Conservation (phyloP, 768 basidiomycete genomes). For the Leccinum ochraceum region DNA sequence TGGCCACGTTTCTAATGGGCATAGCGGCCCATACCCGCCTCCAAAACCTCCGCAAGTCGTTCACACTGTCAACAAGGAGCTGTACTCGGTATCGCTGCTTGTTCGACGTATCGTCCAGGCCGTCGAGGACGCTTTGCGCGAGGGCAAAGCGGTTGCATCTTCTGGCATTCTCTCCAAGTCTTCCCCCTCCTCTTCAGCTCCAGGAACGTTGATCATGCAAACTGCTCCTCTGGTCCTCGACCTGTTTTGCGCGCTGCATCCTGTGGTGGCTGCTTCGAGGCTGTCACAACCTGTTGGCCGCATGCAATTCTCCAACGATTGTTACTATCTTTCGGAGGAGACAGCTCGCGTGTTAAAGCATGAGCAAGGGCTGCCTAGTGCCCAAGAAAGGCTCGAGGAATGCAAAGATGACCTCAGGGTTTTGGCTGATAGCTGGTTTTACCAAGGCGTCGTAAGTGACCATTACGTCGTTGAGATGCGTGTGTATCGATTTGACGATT, state of each 20-base stretch:
- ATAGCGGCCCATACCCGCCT: slow-evolving; percentile 15
- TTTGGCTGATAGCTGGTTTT: slow-evolving; percentile 68
- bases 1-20: slow-evolving; percentile 21
- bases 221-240: slow-evolving; percentile 70
- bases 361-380: slow-evolving; percentile 31
- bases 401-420: slow-evolving; percentile 50
- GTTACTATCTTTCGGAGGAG: slow-evolving; percentile 61
- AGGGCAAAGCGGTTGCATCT: slow-evolving; percentile 63
- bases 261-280: slow-evolving; percentile 53
- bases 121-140: slow-evolving; percentile 63
- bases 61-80: slow-evolving; percentile 40
- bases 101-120: slow-evolving; percentile 54
- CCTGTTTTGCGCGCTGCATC: slow-evolving; percentile 77
- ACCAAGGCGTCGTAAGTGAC: slow-evolving; percentile 63
- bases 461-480: neutral
- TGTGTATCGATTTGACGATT: neutral
- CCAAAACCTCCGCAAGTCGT: slow-evolving; percentile 22
- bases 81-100: slow-evolving; percentile 59
- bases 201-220: slow-evolving; percentile 59
- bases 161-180: slow-evolving; percentile 52
- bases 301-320: slow-evolving; percentile 85
- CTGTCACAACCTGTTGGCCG: slow-evolving; percentile 52
- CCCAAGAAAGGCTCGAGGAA: slow-evolving; percentile 53
- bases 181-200: slow-evolving; percentile 33
- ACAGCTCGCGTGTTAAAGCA: slow-evolving; percentile 30